phyloP scores from a whole-genome alignment of 371 early-diverging fungal genomes.

The Funneliformis caledonium region DNA sequence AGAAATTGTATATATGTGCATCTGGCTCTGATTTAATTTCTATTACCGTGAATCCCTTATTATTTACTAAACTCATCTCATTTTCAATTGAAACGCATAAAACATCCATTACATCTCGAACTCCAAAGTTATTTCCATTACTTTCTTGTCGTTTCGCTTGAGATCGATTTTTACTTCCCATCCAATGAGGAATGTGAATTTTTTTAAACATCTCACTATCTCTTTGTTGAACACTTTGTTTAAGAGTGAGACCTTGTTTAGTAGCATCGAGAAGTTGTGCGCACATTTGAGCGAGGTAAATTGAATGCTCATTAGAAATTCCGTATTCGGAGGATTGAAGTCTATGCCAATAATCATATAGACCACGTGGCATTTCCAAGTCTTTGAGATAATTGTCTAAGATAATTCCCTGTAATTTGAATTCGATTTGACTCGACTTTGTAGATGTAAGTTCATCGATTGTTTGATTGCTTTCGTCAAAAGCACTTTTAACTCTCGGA shows the following conservation, averaged over 20 bases:
- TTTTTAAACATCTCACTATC: slow-evolving; percentile 43
- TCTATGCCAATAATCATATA: slow-evolving; percentile 54
- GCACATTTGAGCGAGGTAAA: slow-evolving; percentile 56
- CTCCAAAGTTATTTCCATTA: neutral
- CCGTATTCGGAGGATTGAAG: slow-evolving; percentile 46
- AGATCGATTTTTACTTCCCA: slow-evolving; percentile 23
- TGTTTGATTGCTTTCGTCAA: slow-evolving; percentile 46
- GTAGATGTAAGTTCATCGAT: slow-evolving; percentile 24
- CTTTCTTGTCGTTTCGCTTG: neutral
- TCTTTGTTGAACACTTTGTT: slow-evolving; percentile 22
- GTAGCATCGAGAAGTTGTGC: slow-evolving; percentile 54
- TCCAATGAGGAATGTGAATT: slow-evolving; percentile 50
- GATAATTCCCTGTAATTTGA: slow-evolving; percentile 46
- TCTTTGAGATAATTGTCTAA: slow-evolving; percentile 48
- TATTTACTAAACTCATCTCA: neutral
- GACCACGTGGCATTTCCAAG: slow-evolving; percentile 44
- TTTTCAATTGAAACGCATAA: neutral
- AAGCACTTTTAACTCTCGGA: slow-evolving; percentile 44
- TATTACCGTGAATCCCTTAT: neutral
- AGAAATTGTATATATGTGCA: neutral
- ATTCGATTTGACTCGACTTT: slow-evolving; percentile 36
- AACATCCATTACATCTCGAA: neutral
- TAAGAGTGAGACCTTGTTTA: slow-evolving; percentile 53
- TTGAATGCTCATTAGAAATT: slow-evolving; percentile 48
- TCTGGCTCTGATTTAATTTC: neutral